Evolutionary conservation across 2,329 filamentous ascomycete genomes (phyloP).

Genomic region (Akanthomyces lecanii): DNA sequence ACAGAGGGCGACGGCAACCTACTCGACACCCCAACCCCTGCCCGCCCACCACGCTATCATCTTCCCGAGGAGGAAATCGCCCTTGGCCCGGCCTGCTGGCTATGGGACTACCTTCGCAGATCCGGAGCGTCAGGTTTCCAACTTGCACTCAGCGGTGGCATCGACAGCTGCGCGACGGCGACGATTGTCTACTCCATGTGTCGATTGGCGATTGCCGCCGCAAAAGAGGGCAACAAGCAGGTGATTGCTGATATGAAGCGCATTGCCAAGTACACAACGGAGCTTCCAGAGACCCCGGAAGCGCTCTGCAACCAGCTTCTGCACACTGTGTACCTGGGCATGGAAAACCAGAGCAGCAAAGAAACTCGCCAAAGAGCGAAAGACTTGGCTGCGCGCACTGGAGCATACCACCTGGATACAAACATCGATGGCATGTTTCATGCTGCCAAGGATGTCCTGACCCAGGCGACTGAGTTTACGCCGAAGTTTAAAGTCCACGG

Average conservation of each 20-base stretch:
- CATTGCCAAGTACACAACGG: constrained; percentile 24
- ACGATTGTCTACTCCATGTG: constrained; percentile 47
- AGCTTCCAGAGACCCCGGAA: constrained; percentile 52
- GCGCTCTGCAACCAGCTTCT: constrained; percentile 46
- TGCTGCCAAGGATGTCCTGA: constrained; percentile 57
- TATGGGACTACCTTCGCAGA: constrained; percentile 60
- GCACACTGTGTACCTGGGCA: constrained; percentile 58
- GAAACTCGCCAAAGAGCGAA: constrained; percentile 66
- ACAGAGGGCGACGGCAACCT: constrained; percentile 35
- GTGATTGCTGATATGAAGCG: constrained; percentile 26
- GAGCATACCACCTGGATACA: constrained; percentile 67
- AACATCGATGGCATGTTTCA: constrained; percentile 67
- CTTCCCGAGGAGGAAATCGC: constrained; percentile 64
- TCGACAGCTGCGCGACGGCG: constrained; percentile 54
- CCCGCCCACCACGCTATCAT: constrained; percentile 50
- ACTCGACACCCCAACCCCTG: constrained; percentile 35
- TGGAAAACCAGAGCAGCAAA: constrained; percentile 57
- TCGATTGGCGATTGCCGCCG: constrained; percentile 49
- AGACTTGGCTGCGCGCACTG: constrained; percentile 57
- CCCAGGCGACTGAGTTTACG: constrained; percentile 52
- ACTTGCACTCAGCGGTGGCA: constrained; percentile 50
- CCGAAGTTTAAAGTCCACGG: constrained; percentile 50
- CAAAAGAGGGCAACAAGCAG: constrained; percentile 33
- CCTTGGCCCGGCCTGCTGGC: constrained; percentile 54
- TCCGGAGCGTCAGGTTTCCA: constrained; percentile 50